Percentiles rank a stretch among this genome's conserved stretches.
Conservation (phyloP, 192 early-diverging fungal genomes). For the Gonapodya prolifera region DNA sequence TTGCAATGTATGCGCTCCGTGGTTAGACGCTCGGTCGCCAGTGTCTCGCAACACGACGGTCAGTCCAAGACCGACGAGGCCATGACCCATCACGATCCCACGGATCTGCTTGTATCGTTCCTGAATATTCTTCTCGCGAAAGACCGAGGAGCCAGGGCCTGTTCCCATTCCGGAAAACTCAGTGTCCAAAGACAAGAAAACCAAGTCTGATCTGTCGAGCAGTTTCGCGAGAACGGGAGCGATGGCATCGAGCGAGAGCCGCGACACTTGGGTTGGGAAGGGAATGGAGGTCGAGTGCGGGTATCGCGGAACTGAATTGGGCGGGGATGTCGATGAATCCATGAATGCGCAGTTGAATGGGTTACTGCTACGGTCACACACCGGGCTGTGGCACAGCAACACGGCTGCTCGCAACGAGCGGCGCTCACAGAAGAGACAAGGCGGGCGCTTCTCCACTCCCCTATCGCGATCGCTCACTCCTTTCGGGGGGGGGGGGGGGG, state of each 20-base stretch:
- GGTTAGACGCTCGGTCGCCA: no score
- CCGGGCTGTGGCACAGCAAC: no score
- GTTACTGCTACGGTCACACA: no score
- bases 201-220: background rate
- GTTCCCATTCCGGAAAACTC: background rate
- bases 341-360: no score
- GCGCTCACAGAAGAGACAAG: no score
- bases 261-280: background rate
- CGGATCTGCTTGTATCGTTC: background rate
- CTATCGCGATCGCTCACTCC: no score
- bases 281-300: background rate
- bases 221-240: background rate
- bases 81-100: background rate
- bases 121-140: background rate
- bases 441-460: no score
- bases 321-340: no score
- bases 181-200: background rate
- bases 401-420: no score
- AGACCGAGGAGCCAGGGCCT: background rate
- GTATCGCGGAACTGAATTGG: background rate
- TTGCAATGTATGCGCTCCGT: background rate
- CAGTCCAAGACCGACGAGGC: background rate
- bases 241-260: background rate
- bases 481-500: no score
- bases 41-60: background rate